A percentile compares a stretch with the other conserved stretches of the same genome.
phyloP scores from a whole-genome alignment of 768 basidiomycete genomes.

The Russula sp. region DNA sequence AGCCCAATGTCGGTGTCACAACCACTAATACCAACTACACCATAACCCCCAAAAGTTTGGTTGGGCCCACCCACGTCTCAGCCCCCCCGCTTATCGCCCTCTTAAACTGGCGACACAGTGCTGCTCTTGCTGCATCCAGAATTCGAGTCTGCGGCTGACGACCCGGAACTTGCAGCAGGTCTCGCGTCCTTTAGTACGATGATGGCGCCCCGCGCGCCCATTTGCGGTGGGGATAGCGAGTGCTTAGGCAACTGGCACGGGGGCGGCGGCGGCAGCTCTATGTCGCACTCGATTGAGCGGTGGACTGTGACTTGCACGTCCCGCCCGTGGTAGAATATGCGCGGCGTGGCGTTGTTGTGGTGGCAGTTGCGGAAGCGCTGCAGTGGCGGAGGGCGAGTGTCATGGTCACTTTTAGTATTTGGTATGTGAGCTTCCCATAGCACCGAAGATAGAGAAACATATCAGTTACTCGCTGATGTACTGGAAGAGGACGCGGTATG shows the following conservation, averaged over 20 bases:
- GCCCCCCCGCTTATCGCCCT: neutral
- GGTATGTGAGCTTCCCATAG: neutral
- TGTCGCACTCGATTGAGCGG: conserved; percentile 8
- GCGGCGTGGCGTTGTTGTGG: neutral
- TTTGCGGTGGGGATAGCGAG: neutral
- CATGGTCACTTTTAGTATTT: neutral
- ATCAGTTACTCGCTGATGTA: conserved; percentile 8
- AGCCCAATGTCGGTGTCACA: neutral
- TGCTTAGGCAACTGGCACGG: conserved; percentile 1
- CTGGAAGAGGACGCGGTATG: conserved; percentile 16
- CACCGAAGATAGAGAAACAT: neutral
- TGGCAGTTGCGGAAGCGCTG: neutral
- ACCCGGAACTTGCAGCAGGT: neutral
- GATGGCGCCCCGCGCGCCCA: neutral
- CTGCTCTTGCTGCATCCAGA: neutral
- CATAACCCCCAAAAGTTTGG: neutral
- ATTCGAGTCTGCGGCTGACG: neutral
- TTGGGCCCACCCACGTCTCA: neutral
- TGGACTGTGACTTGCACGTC: conserved; percentile 13
- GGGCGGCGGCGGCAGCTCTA: neutral
- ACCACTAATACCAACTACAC: neutral
- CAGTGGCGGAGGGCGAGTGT: conserved; percentile 1
- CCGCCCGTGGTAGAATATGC: neutral
- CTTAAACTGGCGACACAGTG: neutral
- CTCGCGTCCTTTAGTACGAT: neutral